Evolutionary conservation across 495 filamentous ascomycete genomes (phyloP).

Genomic region (Cercophora samala): DNA sequence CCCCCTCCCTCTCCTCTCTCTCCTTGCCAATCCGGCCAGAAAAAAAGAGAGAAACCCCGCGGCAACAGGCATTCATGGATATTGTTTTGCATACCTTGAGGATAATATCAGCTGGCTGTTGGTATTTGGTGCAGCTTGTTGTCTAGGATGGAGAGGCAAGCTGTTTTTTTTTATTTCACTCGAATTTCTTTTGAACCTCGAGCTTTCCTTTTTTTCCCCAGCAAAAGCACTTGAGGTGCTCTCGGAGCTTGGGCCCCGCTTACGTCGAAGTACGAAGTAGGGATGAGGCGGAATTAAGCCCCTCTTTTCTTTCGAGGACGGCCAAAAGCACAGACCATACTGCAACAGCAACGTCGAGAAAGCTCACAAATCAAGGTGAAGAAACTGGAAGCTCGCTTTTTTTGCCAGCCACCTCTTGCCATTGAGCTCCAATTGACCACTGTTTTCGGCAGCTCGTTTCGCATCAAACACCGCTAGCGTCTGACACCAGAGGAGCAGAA

Average conservation of each 20-base stretch:
- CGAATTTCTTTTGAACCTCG: neutral
- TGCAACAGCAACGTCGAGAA: neutral
- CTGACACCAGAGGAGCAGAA: neutral
- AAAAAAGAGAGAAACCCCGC: conserved; percentile 16
- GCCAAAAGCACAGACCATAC: neutral
- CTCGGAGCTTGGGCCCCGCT: neutral
- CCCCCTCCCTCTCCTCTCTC: conserved; percentile 10
- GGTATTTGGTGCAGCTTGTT: neutral
- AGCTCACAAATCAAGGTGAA: neutral
- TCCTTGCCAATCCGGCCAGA: conserved; percentile 10
- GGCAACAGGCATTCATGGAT: neutral
- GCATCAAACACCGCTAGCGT: neutral
- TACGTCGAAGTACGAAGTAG: neutral
- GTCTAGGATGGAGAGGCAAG: too few relatives aligned
- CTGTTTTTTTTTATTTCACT: neutral
- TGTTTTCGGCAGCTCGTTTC: neutral
- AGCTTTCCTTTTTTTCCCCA: neutral
- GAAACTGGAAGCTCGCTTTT: neutral
- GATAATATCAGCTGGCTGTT: neutral
- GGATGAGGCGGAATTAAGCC: neutral
- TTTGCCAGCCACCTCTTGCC: neutral
- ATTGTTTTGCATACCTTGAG: neutral
- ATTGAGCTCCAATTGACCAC: neutral
- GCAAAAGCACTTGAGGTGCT: neutral
- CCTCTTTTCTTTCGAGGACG: neutral